Base-by-base conservation (phyloP, 148 eudicot species). In the Rhododendron kiyosumense region DNA sequence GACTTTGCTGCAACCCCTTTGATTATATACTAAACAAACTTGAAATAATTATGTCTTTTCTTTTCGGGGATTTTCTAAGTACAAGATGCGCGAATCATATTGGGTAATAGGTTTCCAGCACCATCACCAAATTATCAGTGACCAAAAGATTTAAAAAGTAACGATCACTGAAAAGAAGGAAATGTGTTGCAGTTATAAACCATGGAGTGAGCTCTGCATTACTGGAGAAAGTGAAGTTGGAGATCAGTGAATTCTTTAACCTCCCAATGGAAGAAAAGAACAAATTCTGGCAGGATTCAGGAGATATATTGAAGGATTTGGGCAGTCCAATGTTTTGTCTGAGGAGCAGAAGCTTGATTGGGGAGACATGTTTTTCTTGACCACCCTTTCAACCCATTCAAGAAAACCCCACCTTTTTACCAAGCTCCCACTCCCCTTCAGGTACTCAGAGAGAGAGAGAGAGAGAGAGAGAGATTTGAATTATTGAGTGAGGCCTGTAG, bases 301-400 rank as follows among this genome's bases (percentile, higher is more conserved):
- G 17, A 24, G 88, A 79, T 0, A 0, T 83, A n/a, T n/a, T 5
- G 86, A 90, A 48, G 92, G 92, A 18, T 90, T 83, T 82, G 92
- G 90, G 6, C 92, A 90, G 32, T 52, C 67, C 11, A 85, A 88
- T 83, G 90, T 88, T 59, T 32, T 84, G 36, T 88, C 91, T 13
- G 91, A 90, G 12, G 89, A 88, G 5, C 91, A 90, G 83, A 88
- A 85, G 36, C 88, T 90, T 9, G 90, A 90, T 26, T 90, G 92
- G 92, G 92, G 71, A 0, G 92, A 90, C 86, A 38, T 82, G 8
- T 90, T 86, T 65, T 74, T 0, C 41, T 17, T 88, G 57, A 75
- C 52, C 8, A 90, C 89, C 13, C 83, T 78, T 13, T 90, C 90
- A 5, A 79, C 57, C 45, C 84, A 61, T 75, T 7, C 82, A 43